Percentiles rank a stretch among this genome's conserved stretches.
Conservation (phyloP, 495 filamentous ascomycete genomes). For the Astrothelium macrocarpum region DNA sequence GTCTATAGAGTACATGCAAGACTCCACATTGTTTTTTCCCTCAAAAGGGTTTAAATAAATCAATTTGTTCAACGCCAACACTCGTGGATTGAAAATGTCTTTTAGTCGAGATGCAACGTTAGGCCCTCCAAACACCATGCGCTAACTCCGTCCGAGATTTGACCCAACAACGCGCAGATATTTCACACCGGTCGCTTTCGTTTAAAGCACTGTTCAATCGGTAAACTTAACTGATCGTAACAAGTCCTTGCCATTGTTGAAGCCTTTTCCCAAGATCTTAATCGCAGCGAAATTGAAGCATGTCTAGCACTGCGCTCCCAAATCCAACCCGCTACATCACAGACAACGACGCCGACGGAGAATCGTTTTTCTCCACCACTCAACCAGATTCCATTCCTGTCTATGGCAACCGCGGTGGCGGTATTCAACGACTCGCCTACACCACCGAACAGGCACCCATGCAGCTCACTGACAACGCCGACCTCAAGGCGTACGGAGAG, state of each 20-base stretch:
- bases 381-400: slow-evolving; percentile 4
- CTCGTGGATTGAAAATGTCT: too few relatives aligned
- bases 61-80: too few relatives aligned
- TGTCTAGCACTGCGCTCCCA: slow-evolving; percentile 6
- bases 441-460: slow-evolving; percentile 9
- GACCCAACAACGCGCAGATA: not conserved
- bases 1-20: too few relatives aligned
- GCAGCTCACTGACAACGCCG: slow-evolving; percentile 8
- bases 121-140: too few relatives aligned
- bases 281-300: not conserved
- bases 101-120: too few relatives aligned
- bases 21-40: too few relatives aligned
- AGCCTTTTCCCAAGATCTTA: not conserved
- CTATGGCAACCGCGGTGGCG: slow-evolving; percentile 8
- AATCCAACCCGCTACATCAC: slow-evolving; percentile 13
- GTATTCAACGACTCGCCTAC: slow-evolving; percentile 7
- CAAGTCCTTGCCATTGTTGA: not conserved
- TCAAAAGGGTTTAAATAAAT: too few relatives aligned
- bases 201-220: not conserved
- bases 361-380: slow-evolving; percentile 11
- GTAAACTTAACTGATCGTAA: not conserved
- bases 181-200: not conserved
- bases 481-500: slow-evolving; percentile 5
- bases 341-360: slow-evolving; percentile 10
- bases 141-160: too few relatives aligned